Evolutionary conservation across 192 early-diverging fungal genomes (phyloP).

Genomic region (Coemansia guatemalensis): DNA sequence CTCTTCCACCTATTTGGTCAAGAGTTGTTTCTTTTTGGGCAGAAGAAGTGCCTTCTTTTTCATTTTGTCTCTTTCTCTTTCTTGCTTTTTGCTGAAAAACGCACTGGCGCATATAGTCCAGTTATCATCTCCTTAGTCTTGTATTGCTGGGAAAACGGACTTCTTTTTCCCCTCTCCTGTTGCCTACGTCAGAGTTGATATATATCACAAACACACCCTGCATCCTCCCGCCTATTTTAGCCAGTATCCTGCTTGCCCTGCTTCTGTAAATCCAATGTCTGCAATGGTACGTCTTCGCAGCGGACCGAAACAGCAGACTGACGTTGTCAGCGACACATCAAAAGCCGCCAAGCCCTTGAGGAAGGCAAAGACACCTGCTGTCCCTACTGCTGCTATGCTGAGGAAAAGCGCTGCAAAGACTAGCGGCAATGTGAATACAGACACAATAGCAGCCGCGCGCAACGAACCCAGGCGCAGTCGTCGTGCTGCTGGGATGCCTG

Average conservation of each 20-base stretch:
- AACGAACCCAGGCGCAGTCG: constrained; percentile 13
- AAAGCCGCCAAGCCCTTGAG: constrained; percentile 3
- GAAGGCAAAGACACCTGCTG: not conserved
- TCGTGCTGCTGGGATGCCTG: constrained; percentile 19
- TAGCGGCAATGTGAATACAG: not conserved
- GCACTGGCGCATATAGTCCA: not conserved
- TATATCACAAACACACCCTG: not conserved
- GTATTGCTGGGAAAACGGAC: not conserved
- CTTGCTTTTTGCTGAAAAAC: not conserved
- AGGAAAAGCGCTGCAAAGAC: not conserved
- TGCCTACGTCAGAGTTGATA: constrained; percentile 1
- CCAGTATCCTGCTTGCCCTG: not conserved
- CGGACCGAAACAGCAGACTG: constrained; percentile 26
- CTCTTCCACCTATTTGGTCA: not conserved
- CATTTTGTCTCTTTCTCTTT: not conserved
- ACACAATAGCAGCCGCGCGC: not conserved
- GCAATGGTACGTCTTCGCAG: constrained; percentile 42
- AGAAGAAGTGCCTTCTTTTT: constrained; percentile 8
- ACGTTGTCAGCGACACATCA: constrained; percentile 1
- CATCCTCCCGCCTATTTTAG: not conserved
- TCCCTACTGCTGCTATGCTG: not conserved
- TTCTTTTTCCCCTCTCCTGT: not conserved
- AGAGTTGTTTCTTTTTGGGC: not conserved
- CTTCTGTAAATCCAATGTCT: constrained; percentile 28
- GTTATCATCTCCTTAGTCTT: not conserved